Percentiles rank a stretch among this genome's conserved stretches.
phyloP scores from a whole-genome alignment of 1,284 basidiomycete species.

The Singerocomus inundabilis region DNA sequence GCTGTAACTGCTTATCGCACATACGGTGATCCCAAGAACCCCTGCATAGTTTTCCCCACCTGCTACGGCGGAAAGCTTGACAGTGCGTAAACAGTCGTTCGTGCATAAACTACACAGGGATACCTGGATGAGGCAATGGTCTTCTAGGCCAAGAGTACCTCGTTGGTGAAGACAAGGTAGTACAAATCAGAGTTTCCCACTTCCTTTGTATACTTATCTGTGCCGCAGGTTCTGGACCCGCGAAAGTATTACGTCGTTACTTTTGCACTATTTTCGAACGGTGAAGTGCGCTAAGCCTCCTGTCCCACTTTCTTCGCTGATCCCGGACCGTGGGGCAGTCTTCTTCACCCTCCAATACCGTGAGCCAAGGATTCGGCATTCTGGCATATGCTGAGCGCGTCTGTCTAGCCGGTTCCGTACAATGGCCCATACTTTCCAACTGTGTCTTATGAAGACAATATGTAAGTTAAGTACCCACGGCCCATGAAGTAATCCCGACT shows the following conservation, averaged over 20 bases:
- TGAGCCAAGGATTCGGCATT: slow-evolving; percentile 2
- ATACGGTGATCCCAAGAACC: slow-evolving; percentile 36
- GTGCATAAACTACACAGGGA: neutral
- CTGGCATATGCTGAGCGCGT: neutral
- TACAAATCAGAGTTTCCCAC: neutral
- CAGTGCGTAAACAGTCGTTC: slow-evolving; percentile 24
- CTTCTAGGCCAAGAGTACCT: slow-evolving; percentile 48
- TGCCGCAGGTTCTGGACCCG: slow-evolving; percentile 44
- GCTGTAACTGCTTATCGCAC: slow-evolving; percentile 41
- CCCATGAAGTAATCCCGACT: neutral
- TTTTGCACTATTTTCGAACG: slow-evolving; percentile 56
- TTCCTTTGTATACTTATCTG: neutral
- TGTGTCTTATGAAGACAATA: slow-evolving; percentile 57
- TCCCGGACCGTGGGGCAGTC: neutral
- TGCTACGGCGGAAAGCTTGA: slow-evolving; percentile 39
- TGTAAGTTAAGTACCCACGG: slow-evolving; percentile 37
- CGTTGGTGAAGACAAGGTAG: slow-evolving; percentile 50
- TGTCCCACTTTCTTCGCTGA: neutral
- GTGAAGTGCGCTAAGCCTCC: slow-evolving; percentile 42
- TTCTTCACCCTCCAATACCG: slow-evolving; percentile 24
- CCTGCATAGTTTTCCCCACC: slow-evolving; percentile 42
- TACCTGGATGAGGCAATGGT: slow-evolving; percentile 20
- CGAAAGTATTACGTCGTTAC: slow-evolving; percentile 55
- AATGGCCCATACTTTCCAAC: slow-evolving; percentile 49
- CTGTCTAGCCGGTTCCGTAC: slow-evolving; percentile 43